Evolutionary conservation across 1,284 basidiomycete species (phyloP).

Genomic region (Trichosporon sp.): DNA sequence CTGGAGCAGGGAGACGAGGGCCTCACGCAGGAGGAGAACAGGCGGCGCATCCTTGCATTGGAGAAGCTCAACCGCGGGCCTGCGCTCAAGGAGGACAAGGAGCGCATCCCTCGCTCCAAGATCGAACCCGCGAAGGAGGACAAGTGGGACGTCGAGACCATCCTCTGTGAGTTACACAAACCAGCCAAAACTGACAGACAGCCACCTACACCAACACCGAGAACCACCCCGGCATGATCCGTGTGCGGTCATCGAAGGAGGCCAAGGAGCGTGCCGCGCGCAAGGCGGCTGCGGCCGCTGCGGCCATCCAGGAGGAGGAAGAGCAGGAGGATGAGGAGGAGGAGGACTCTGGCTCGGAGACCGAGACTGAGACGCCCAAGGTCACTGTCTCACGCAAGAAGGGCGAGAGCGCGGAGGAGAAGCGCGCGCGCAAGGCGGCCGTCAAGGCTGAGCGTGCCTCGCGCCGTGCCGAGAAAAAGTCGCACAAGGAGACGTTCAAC

Average conservation of each 20-base stretch:
- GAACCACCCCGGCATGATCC: slow-evolving; percentile 84
- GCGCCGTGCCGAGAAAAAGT: slow-evolving; percentile 75
- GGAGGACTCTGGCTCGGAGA: slow-evolving; percentile 50
- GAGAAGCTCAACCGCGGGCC: slow-evolving; percentile 47
- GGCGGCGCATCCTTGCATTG: slow-evolving; percentile 59
- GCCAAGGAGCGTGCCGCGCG: slow-evolving; percentile 27
- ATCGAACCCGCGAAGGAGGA: slow-evolving; percentile 64
- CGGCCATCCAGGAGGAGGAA: slow-evolving; percentile 22
- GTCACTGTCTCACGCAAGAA: slow-evolving; percentile 61
- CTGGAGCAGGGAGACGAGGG: slow-evolving; percentile 59
- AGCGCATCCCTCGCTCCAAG: slow-evolving; percentile 27
- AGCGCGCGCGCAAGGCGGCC: slow-evolving; percentile 79
- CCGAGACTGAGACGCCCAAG: slow-evolving; percentile 36
- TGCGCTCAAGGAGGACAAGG: slow-evolving; percentile 53
- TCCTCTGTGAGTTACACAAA: slow-evolving; percentile 65
- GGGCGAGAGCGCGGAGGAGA: slow-evolving; percentile 78
- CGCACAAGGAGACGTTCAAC: slow-evolving; percentile 67
- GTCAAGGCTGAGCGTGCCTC: slow-evolving; percentile 74
- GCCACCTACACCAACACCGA: slow-evolving; percentile 93
- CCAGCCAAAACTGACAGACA: slow-evolving; percentile 39
- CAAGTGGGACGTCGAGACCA: slow-evolving; percentile 91
- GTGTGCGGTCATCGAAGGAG: slow-evolving; percentile 57
- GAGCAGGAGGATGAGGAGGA: slow-evolving; percentile 37
- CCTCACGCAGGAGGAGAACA: slow-evolving; percentile 52
- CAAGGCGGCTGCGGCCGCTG: slow-evolving; percentile 20